These are phyloP conservation scores for Neophaeococcomyces aloes DNA, from an alignment of 2,329 filamentous ascomycete genomes.

Conservation along the genomic window DNA sequence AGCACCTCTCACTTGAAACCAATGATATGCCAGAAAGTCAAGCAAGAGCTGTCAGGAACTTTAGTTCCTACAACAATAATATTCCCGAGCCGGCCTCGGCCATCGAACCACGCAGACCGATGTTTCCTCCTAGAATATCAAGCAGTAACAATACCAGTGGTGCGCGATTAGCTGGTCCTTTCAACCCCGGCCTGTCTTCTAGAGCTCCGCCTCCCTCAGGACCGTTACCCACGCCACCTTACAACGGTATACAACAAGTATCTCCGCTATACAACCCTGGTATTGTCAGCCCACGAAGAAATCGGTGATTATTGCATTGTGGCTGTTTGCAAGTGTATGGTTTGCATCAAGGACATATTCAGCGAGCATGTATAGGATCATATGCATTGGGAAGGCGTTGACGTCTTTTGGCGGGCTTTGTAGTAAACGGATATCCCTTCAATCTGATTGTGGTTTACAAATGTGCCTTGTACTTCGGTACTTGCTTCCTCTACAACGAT, in stretches of 20 bases:
- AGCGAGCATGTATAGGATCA: slow-evolving; percentile 1
- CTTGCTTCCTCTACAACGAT: too few relatives aligned
- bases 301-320: not conserved
- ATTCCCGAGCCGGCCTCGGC: slow-evolving; percentile 29
- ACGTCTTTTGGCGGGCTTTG: not conserved
- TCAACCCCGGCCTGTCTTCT: slow-evolving; percentile 54
- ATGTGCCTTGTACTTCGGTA: too few relatives aligned
- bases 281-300: slow-evolving; percentile 3
- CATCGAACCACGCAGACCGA: slow-evolving; percentile 30
- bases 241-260: slow-evolving; percentile 19
- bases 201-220: slow-evolving; percentile 49
- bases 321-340: not conserved
- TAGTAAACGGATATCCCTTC: not conserved
- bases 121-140: slow-evolving; percentile 30
- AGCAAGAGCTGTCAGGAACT: slow-evolving; percentile 18
- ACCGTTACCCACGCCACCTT: slow-evolving; percentile 49
- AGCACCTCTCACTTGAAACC: slow-evolving; percentile 36
- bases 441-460: not conserved
- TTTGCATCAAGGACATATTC: slow-evolving; percentile 5
- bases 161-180: slow-evolving; percentile 26
- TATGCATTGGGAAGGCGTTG: slow-evolving; percentile 4
- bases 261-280: not conserved
- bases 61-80: slow-evolving; percentile 15
- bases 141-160: slow-evolving; percentile 19
- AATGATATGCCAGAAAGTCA: slow-evolving; percentile 26